These are phyloP conservation scores for Tuber calosporum DNA, from an alignment of 495 filamentous ascomycete species.

Conservation along the genomic window DNA sequence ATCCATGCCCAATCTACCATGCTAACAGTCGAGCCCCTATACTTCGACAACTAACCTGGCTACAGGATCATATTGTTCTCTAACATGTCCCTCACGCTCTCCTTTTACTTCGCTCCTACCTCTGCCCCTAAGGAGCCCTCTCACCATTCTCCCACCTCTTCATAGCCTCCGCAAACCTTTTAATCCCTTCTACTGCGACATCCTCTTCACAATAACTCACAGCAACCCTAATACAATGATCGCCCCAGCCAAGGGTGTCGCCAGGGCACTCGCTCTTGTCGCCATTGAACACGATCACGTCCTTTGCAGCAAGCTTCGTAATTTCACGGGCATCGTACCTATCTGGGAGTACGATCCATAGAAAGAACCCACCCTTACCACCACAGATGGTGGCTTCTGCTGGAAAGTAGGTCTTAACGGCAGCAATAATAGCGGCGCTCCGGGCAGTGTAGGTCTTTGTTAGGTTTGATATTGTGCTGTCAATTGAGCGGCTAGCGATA, in stretches of 20 bases:
- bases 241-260: constrained; percentile 26
- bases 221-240: constrained; percentile 31
- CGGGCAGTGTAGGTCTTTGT: constrained; percentile 26
- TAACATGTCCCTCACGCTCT: not conserved
- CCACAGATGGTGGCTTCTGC: constrained; percentile 21
- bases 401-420: constrained; percentile 25
- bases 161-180: constrained; percentile 30
- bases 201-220: constrained; percentile 35
- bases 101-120: constrained; percentile 9
- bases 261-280: constrained; percentile 37
- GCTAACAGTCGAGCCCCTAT: not conserved
- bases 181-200: constrained; percentile 34
- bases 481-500: constrained; percentile 26
- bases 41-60: not conserved
- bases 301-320: constrained; percentile 20
- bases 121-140: not conserved
- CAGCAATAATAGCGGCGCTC: constrained; percentile 13
- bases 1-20: not conserved
- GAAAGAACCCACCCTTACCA: constrained; percentile 38
- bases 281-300: constrained; percentile 30
- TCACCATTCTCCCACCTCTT: constrained; percentile 27
- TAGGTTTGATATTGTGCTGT: constrained; percentile 13
- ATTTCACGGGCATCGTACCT: constrained; percentile 29
- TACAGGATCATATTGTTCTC: not conserved
- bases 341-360: constrained; percentile 30